Evolutionary conservation across 2,329 filamentous ascomycete species (phyloP).

Genomic region (Colletotrichum australisinense): DNA sequence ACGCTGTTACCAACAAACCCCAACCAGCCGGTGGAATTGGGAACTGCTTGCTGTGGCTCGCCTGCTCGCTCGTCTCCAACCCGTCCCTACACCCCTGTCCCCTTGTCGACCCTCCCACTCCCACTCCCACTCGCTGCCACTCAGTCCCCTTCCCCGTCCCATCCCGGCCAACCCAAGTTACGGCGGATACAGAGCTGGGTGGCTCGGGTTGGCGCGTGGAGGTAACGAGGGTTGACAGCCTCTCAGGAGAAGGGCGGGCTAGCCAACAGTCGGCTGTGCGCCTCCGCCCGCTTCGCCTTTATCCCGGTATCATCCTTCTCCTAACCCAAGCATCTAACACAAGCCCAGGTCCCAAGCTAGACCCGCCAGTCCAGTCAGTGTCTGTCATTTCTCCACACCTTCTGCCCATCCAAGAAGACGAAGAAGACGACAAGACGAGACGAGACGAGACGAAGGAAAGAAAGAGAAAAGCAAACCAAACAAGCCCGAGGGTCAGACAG

Average conservation of each 20-base stretch:
- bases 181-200: conserved; percentile 30
- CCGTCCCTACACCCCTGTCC: conserved; percentile 13
- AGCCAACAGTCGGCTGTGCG: conserved; percentile 36
- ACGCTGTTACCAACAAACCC: conserved; percentile 18
- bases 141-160: conserved; percentile 24
- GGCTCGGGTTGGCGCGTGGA: conserved; percentile 29
- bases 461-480: background rate
- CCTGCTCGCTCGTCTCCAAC: conserved; percentile 18
- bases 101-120: conserved; percentile 12
- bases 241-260: conserved; percentile 31
- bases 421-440: background rate
- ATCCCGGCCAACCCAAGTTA: conserved; percentile 29
- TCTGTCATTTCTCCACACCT: conserved; percentile 19
- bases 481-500: background rate
- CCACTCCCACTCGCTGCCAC: background rate
- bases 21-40: conserved; percentile 24
- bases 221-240: conserved; percentile 32
- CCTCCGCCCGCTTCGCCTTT: conserved; percentile 36
- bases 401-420: conserved; percentile 12
- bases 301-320: conserved; percentile 37
- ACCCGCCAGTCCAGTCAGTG: conserved; percentile 31
- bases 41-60: conserved; percentile 10
- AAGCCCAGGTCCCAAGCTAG: conserved; percentile 34
- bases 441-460: conserved; percentile 3
- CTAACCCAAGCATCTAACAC: conserved; percentile 35